Evolutionary conservation across 192 early-diverging fungal species (phyloP), one percentile per base, ranked within the genome.

Genomic region (Backusella luteola): DNA sequence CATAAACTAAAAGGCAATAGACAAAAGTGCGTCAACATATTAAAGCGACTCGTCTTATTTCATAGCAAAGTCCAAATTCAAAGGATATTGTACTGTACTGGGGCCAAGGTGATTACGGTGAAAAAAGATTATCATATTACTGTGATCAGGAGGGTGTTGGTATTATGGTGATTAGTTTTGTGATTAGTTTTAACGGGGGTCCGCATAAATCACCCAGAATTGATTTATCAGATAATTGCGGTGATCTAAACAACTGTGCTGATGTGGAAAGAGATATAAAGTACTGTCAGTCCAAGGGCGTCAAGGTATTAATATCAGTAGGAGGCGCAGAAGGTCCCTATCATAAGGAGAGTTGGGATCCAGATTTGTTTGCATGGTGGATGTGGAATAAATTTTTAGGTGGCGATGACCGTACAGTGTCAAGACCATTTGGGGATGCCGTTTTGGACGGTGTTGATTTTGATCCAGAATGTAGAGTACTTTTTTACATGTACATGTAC

Each of bases 361-460:
- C 73, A n/a, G 78, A 79, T 63, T 14, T 68, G 6, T 73, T 79
- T 52, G 78, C 78, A 12, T 74, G 73, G 73, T 70, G 73, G 68
- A 53, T 79, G 52, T 79, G 78, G 78, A 74, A 89, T 77, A 86
- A 80, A 69, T 93, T 90, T 66, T 71, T 93, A 17, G 89, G 87
- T 4, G 92, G 92, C 32, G 56, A 69, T 56, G 87, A 80, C n/a
- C 78, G 81, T 32, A 69, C 41, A 2, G 44, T 53, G 0, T 81
- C 71, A 2, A 87, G 93, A 12, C 95, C 95, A 1, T 90, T 96
- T 71, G 92, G 90, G 21, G 83, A 86, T 44, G 87, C 85, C 0
- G 76, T 92, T 1, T 71, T 96, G 3, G 93, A 96, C 71, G 94
- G 94, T 19, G 84, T 94, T 44, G 90, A 92, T 74, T 78, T 83